Evolutionary conservation across 2,329 filamentous ascomycete genomes (phyloP), one percentile per base, ranked within the genome.

Genomic region (Xenosphaeropsis pyriputrescens): DNA sequence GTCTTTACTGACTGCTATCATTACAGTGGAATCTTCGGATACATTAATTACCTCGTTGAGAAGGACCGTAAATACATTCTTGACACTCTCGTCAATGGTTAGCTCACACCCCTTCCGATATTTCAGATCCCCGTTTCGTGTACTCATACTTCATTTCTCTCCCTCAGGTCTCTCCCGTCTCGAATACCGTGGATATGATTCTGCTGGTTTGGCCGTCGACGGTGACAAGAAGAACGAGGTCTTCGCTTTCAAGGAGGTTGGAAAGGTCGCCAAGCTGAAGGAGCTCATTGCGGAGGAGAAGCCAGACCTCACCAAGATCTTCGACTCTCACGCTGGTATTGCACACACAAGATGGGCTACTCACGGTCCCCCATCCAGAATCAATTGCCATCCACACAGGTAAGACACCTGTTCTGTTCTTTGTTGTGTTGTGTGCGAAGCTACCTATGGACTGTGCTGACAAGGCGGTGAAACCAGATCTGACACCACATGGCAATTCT

Each of bases 271-370:
- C 60, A 94, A 93, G 68, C 73, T 98, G 59, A 93, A 84, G 74
- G 70, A 88, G 66, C 80, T 96, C 61, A 89, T 96, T 53, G 85
- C 81, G 40, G 76, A 84, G 59, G 70, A 76, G 58, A 74, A 85
- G 55, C 72, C 86, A 63, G 84, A 98, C 64, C 69, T 86, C 52
- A 82, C 75, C 61, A 93, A 94, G 72, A 73, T 86, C 57, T 96
- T 95, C 61, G 91, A 96, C 64, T 95, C 88, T 57, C 91, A 98
- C 68, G 88, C 85, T 57, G 91, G 89, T 60, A 96, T 98, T 68
- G 85, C 91, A 61, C 91, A 98, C 79, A 98, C 91, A 47, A 79
- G 91, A 62, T 98, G 91, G 91, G 91, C 91, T 52, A 98, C 91
- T 52, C 91, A 98, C 70, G 91, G 91, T 40, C 79, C 85, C 44